Evolutionary conservation across 1,284 basidiomycete genomes (phyloP).

Genomic region (Malassezia furfur): DNA sequence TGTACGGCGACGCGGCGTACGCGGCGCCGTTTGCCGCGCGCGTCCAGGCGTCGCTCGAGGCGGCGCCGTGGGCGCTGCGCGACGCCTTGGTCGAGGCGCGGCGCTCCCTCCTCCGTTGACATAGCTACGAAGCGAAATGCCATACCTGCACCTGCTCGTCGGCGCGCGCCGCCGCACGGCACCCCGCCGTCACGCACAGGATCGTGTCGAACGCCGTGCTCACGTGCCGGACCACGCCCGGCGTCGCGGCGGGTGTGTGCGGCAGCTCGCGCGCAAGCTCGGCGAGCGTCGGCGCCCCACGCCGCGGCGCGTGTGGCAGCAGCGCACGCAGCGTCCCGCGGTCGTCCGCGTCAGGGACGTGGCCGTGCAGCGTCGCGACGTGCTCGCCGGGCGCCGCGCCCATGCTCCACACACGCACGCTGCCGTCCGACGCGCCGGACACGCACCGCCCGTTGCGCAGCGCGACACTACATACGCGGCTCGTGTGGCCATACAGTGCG

Average conservation of each 20-base stretch:
- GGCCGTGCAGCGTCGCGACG: constrained; percentile 2
- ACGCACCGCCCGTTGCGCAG: constrained; percentile 37
- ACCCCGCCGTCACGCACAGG: constrained; percentile 18
- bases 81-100: not conserved
- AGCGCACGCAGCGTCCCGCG: not conserved
- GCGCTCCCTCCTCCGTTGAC: not conserved
- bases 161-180: not conserved
- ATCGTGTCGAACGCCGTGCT: constrained; percentile 28
- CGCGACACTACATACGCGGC: constrained; percentile 36
- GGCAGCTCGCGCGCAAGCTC: constrained; percentile 3
- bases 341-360: constrained; percentile 5
- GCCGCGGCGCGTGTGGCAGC: not conserved
- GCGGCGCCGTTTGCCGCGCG: not conserved
- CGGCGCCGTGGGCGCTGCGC: not conserved
- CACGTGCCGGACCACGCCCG: constrained; percentile 18
- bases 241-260: not conserved
- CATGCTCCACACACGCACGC: constrained; percentile 44
- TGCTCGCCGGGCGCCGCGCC: constrained; percentile 17
- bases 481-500: constrained; percentile 44
- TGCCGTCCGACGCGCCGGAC: constrained; percentile 40
- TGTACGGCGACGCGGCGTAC: constrained; percentile 29
- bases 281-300: not conserved
- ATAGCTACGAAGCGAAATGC: constrained; percentile 18
- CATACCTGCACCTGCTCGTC: constrained; percentile 26
- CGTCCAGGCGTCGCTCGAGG: not conserved